Base-by-base conservation (phyloP, 75 land plant genomes). In the Azolla pinnata region DNA sequence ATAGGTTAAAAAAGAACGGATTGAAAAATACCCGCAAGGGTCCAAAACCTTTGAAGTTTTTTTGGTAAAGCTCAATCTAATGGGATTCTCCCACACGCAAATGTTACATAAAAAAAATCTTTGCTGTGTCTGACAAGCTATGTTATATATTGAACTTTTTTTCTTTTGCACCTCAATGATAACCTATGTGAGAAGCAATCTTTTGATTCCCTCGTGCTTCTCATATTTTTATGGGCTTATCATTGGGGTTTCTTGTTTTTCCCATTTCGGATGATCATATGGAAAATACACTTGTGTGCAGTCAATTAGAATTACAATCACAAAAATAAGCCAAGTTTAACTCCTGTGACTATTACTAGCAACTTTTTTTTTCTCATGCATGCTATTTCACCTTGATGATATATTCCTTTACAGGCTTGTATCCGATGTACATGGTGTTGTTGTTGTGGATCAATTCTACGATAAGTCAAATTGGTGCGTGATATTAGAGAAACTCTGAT, bases 401-500 rank as follows among this genome's bases (percentile, higher is more conserved):
- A 23, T 58, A 44, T 24, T 49, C 19, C 26, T 62, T 50, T 74
- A 57, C 79, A 90, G 97, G 72, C 74, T 90, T 60, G 85, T 66
- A 8, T 69, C 83, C 26, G 69, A 64, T 0, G 69, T 90, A 20
- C 72, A 68, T 20, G 79, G 83, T 65, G 78, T 83, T 21, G 46
- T 56, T 16, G 60, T 90, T 20, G 68, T 81, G 38, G 93, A 90
- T 33, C 78, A 49, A 17, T 90, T 90, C 61, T 90, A 61, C 61
- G 97, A 90, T 66, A 90, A 90, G 67, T 90, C 97, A 31, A 90
- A 90, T 61, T 90, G 97, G 97, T 90, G 97, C 64, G 72, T 90
- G n/a, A 56, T 90, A 31, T 74, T 89, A 46, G 61, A 78, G 69
- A 89, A 78, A 62, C 65, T 57, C 21, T 75, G 67, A 74, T 58